Percentiles rank a stretch among this genome's conserved stretches.
phyloP scores from a whole-genome alignment of 768 basidiomycete species.

The Daedalea quercina region DNA sequence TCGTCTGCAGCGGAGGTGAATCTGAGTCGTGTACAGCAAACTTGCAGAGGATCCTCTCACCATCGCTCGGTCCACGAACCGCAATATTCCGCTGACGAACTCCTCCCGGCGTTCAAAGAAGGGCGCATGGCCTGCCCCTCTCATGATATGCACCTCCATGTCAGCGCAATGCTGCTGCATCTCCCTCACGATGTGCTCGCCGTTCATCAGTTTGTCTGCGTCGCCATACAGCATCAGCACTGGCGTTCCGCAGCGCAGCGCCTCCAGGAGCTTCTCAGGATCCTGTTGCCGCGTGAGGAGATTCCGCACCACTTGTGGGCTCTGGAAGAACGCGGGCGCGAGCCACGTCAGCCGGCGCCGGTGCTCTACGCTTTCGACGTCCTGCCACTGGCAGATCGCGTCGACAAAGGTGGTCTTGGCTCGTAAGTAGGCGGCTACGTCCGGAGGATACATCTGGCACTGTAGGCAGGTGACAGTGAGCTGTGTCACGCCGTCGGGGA shows the following conservation, averaged over 20 bases:
- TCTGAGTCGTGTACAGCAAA: too few species aligned
- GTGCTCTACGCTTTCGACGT: constrained; percentile 5
- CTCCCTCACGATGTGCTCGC: constrained; percentile 20
- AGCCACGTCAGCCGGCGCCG: constrained; percentile 3
- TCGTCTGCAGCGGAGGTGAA: too few species aligned
- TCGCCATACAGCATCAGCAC: constrained; percentile 11
- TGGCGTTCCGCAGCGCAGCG: constrained; percentile 10
- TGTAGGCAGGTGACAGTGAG: constrained; percentile 6
- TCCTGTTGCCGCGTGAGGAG: constrained; percentile 10
- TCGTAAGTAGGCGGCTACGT: constrained; percentile 5
- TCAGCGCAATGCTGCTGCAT: constrained; percentile 28
- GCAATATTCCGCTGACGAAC: constrained; percentile 14
- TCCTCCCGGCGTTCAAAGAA: constrained; percentile 27
- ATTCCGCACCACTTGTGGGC: constrained; percentile 3
- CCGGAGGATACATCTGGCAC: constrained; percentile 4
- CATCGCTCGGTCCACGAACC: constrained; percentile 8
- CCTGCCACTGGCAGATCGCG: constrained; percentile 6
- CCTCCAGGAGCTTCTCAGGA: constrained; percentile 8
- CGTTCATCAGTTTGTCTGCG: constrained; percentile 16
- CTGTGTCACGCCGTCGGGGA: constrained; percentile 7
- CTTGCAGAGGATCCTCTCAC: too few species aligned
- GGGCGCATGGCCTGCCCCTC: constrained; percentile 26
- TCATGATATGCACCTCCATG: constrained; percentile 22
- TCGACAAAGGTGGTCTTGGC: constrained; percentile 12
- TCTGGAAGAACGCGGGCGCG: constrained; percentile 9